Percentiles rank a stretch among this genome's conserved stretches.
Evolutionary conservation across 176 grass and related monocot species (phyloP).

Genomic region (Dendrocalamus sinicus): DNA sequence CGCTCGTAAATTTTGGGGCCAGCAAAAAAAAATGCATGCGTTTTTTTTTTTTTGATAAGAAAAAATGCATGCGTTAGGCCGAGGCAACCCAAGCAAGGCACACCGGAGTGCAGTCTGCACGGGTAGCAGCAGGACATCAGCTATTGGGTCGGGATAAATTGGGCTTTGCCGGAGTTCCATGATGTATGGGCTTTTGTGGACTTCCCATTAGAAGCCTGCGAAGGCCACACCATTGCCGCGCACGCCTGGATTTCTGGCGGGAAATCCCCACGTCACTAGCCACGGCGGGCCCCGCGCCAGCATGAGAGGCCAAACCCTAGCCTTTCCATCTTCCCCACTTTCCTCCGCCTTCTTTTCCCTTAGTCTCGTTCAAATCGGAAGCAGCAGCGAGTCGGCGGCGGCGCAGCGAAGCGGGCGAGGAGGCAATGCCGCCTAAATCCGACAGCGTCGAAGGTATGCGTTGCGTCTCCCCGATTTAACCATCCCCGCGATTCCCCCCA

Average conservation of each 20-base stretch:
- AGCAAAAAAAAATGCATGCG: no score
- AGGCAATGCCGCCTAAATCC: constrained; percentile 79
- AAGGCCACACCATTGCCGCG: neutral
- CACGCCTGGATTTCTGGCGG: constrained; percentile 43
- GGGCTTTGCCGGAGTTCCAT: neutral
- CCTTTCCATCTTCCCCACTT: neutral
- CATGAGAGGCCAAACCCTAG: neutral
- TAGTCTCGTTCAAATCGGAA: neutral
- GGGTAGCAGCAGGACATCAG: no score
- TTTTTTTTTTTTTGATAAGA: no score
- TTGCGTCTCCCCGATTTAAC: neutral
- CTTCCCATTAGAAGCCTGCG: neutral
- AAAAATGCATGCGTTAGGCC: no score
- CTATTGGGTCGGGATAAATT: neutral
- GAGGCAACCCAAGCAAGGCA: no score
- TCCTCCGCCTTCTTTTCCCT: neutral
- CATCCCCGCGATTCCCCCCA: neutral
- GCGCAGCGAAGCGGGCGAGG: constrained; percentile 12
- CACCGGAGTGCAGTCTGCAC: no score
- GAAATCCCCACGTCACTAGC: constrained; percentile 22
- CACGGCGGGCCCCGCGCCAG: neutral
- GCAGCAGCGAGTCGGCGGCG: neutral
- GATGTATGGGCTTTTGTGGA: neutral
- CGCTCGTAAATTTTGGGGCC: no score
- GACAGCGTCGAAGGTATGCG: constrained; percentile 82